A percentile compares a stretch with the other conserved stretches of the same genome.
Conservation (phyloP, 1,284 basidiomycete genomes). For the Xerocomus amazonicus region DNA sequence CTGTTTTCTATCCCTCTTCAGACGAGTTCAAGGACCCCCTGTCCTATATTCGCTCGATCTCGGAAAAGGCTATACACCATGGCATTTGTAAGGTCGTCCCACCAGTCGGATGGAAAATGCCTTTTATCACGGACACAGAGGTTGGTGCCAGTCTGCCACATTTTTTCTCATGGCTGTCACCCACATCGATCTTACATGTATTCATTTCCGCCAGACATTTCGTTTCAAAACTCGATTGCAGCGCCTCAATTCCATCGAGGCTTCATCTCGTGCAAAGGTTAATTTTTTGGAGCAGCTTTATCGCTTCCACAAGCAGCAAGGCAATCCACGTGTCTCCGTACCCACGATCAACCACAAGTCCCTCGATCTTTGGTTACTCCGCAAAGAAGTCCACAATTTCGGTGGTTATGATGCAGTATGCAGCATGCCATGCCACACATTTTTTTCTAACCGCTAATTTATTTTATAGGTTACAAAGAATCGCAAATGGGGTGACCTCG, state of each 20-base stretch:
- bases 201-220: slow-evolving; percentile 58
- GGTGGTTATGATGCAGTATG: slow-evolving; percentile 86
- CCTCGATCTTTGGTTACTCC: slow-evolving; percentile 88
- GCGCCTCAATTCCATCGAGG: slow-evolving; percentile 95
- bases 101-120: slow-evolving; percentile 92
- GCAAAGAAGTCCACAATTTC: slow-evolving; percentile 85
- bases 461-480: slow-evolving; percentile 62
- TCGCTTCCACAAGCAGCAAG: slow-evolving; percentile 88
- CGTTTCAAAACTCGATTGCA: slow-evolving; percentile 96
- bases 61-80: slow-evolving; percentile 69
- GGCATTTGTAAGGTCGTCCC: slow-evolving; percentile 98
- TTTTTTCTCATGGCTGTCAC: slow-evolving; percentile 25
- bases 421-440: slow-evolving; percentile 18
- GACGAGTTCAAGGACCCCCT: slow-evolving; percentile 97
- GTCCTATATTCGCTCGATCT: slow-evolving; percentile 87
- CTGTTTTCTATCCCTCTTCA: slow-evolving; percentile 80
- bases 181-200: slow-evolving; percentile 25
- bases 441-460: slow-evolving; percentile 25
- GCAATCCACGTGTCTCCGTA: slow-evolving; percentile 81
- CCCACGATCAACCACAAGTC: slow-evolving; percentile 91
- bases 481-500: slow-evolving; percentile 86
- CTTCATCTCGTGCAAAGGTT: slow-evolving; percentile 92
- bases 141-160: slow-evolving; percentile 40
- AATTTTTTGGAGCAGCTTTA: slow-evolving; percentile 98
- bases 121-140: slow-evolving; percentile 94